Evolutionary conservation across 805 yeast genomes (phyloP), one percentile per base, ranked within the genome.

Genomic region (Ogataea salicorniae): DNA sequence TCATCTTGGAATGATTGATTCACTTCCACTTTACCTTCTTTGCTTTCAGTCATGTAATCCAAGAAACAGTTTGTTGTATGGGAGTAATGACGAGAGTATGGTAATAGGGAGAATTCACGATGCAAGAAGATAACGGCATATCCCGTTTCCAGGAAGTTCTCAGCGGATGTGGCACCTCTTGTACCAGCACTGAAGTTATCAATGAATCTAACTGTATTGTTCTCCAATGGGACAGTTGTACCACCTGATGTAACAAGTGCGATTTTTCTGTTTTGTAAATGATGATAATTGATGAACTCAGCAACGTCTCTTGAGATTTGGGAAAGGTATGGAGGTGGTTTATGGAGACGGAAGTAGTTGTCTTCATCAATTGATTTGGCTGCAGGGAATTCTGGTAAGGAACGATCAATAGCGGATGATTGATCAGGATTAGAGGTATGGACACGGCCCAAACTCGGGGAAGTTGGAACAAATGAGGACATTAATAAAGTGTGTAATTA

Each of bases 121-220:
- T 94, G 96, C 37, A 94, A 68, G 60, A 94, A 94, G 33, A 94
- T 84, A 35, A 94, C 99, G 14, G 96, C 92, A 61, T 94, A 94
- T 1, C 90, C 96, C 47, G 79, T 71, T 47, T 84, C 87, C 46
- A 94, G 70, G 56, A 92, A 88, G 61, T 87, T 84, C 66, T 94
- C 99, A 4, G 98, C 96, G 37, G 95, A 84, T 0, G 96, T 82
- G 4, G 99, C 95, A 47, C 99, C 99, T 66, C 99, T 79, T 0
- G 97, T 94, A 22, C 99, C 99, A 22, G 98, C 98, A 54, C 94
- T 83, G 65, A 94, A 94, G 62, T 94, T 94, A 67, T 94, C 99
- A 59, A 94, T 90, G 67, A 94, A 94, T 45, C 99, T 71, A 6
- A 94, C 99, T 0, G 99, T 94, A 62, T 94, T 94, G 67, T 90